Conservation (phyloP, 139 green algal species). For the Picochlorum sp. region DNA sequence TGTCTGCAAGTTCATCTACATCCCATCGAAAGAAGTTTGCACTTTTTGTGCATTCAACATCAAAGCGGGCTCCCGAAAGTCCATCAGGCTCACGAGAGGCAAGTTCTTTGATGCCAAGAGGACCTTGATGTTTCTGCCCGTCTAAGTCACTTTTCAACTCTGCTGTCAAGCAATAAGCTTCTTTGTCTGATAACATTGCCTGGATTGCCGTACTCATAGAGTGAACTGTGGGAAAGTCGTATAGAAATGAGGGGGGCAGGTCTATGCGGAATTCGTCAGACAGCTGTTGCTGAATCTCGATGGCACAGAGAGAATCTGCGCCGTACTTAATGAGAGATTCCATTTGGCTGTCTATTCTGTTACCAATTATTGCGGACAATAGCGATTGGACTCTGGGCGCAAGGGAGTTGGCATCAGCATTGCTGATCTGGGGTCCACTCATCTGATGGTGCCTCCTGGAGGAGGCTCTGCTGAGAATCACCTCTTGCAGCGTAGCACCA, state of each 20-base stretch:
- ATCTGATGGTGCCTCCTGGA: neutral
- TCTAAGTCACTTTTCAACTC: neutral
- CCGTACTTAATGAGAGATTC: slow-evolving; percentile 1
- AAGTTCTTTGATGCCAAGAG: neutral
- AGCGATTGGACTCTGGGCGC: neutral
- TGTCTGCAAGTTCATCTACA: slow-evolving; percentile 13
- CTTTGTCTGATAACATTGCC: neutral
- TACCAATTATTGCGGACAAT: neutral
- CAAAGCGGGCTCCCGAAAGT: neutral
- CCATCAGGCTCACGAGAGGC: neutral
- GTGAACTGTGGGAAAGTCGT: slow-evolving; percentile 39
- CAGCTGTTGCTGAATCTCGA: slow-evolving; percentile 19
- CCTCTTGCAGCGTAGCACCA: too few relatives aligned
- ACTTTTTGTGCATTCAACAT: slow-evolving; percentile 9
- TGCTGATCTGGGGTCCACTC: neutral
- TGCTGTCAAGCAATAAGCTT: neutral
- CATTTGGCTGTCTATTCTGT: neutral
- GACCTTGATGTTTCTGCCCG: neutral
- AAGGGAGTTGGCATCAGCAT: slow-evolving; percentile 8
- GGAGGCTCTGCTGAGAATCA: neutral
- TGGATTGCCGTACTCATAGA: neutral
- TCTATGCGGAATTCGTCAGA: slow-evolving; percentile 10
- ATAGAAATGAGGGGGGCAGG: slow-evolving; percentile 35
- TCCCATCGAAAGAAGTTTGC: slow-evolving; percentile 47
- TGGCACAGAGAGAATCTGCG: neutral